These are phyloP conservation scores for Gaeumannomyces sp. DNA, from an alignment of 2,329 filamentous ascomycete genomes.

Conservation along the genomic window DNA sequence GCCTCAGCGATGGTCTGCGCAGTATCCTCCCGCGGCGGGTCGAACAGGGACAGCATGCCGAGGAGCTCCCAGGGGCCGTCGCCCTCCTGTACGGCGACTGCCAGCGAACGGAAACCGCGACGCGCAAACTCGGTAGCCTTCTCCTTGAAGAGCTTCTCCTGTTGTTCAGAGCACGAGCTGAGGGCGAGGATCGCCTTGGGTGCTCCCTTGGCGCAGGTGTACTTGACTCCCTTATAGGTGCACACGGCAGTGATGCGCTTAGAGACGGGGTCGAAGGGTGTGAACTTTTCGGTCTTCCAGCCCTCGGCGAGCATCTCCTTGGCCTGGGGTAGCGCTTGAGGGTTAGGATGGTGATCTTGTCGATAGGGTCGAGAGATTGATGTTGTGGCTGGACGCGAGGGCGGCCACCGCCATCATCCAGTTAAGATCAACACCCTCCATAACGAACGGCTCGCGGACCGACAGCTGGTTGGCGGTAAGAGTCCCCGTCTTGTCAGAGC, in stretches of 20 bases:
- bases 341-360: conserved; percentile 72
- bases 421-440: conserved; percentile 71
- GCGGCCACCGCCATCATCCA: conserved; percentile 81
- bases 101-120: conserved; percentile 74
- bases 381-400: conserved; percentile 71
- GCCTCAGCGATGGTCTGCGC: conserved; percentile 73
- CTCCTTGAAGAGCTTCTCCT: conserved; percentile 59
- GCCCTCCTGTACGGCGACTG: conserved; percentile 73
- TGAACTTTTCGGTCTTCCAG: conserved; percentile 74
- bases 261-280: conserved; percentile 71
- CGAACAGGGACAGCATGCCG: conserved; percentile 75
- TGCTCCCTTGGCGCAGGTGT: conserved; percentile 70
- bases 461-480: conserved; percentile 69
- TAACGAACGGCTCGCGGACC: conserved; percentile 70
- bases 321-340: conserved; percentile 70
- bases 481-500: conserved; percentile 70
- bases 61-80: conserved; percentile 63
- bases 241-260: conserved; percentile 71
- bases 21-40: conserved; percentile 72
- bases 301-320: conserved; percentile 68
- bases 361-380: conserved; percentile 74
- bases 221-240: conserved; percentile 62
- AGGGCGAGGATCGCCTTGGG: conserved; percentile 69
- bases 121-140: conserved; percentile 71
- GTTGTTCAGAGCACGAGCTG: conserved; percentile 60